Evolutionary conservation across 306 rosid genomes (phyloP), one percentile per base, ranked within the genome.

Genomic region (Lathyrus aphaca): DNA sequence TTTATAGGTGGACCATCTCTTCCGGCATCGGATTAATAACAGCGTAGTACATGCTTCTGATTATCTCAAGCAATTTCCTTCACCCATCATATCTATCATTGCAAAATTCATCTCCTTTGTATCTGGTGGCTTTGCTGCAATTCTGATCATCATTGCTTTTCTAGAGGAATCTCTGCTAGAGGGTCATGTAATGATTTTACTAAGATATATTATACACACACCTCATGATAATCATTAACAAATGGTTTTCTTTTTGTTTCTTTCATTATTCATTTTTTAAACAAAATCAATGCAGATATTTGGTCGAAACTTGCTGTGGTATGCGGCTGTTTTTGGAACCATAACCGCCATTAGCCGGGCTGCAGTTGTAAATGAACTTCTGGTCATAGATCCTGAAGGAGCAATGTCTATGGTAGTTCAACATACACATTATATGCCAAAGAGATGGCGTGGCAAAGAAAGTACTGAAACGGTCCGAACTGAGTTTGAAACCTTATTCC

Each of bases 231-330:
- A 43, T 55, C 40, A 48, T 59, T 25, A 23, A 45, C 46, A 5
- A 43, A 66, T 29, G 32, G 5, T 39, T 61, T 40, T 23, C 14
- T 64, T 25, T 13, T 59, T 13, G 2, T 53, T 69, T 32, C 13
- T 32, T 30, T 16, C 25, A 4, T n/a, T 4, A 2, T 11, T 58
- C 13, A 12, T 37, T 44, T 35, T 8, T 32, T 35, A 45, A 30
- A 23, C 55, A 72, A 48, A 27, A 42, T n/a, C 42, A 66, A 23
- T 54, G 64, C 85, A 94, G 99, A 87, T 94, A 77, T 87, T 85
- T 77, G 99, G 95, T 35, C 97, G 89, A 80, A 94, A 88, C 83
- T 86, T 94, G 83, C 62, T 94, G 38, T 94, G 97, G 99, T 94
- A 94, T 79, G 96, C 91, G 77, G 92, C 96, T 81, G 92, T 91